Conservation (phyloP, 2,329 filamentous ascomycete genomes). For the Pyrenophora teres region DNA sequence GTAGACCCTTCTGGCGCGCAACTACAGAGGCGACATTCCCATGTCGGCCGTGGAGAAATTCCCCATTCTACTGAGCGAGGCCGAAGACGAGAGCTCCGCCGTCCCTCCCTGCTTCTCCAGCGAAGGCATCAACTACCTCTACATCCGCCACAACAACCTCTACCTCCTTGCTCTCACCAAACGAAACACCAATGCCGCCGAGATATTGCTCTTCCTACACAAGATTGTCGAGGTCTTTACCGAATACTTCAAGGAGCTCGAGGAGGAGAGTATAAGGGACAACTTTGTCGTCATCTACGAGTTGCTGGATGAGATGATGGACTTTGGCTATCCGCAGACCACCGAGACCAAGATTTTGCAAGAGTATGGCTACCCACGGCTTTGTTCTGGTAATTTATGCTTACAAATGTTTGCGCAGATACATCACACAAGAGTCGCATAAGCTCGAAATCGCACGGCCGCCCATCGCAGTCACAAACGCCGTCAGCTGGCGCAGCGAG, state of each 20-base stretch:
- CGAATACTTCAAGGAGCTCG: slow-evolving; percentile 98
- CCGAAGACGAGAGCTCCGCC: slow-evolving; percentile 97
- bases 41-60: slow-evolving; percentile 99
- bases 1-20: slow-evolving; percentile 95
- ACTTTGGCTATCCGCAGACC: slow-evolving; percentile 98
- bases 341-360: slow-evolving; percentile 98
- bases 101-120: slow-evolving; percentile 98
- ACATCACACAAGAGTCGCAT: slow-evolving; percentile 98
- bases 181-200: slow-evolving; percentile 97
- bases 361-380: slow-evolving; percentile 59
- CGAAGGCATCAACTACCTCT: slow-evolving; percentile 99
- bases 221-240: slow-evolving; percentile 99
- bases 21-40: slow-evolving; percentile 97
- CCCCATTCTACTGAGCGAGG: slow-evolving; percentile 91
- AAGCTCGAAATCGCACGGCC: slow-evolving; percentile 95
- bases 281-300: slow-evolving; percentile 99
- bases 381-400: neutral
- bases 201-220: slow-evolving; percentile 97
- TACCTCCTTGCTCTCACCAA: slow-evolving; percentile 98
- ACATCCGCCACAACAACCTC: slow-evolving; percentile 98
- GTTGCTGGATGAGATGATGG: slow-evolving; percentile 99
- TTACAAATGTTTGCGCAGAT: slow-evolving; percentile 52
- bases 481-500: slow-evolving; percentile 96
- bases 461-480: slow-evolving; percentile 97
- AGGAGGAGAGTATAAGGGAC: slow-evolving; percentile 98